Evolutionary conservation across 2,329 filamentous ascomycete species (phyloP).

Genomic region (Diaporthe ilicicola): DNA sequence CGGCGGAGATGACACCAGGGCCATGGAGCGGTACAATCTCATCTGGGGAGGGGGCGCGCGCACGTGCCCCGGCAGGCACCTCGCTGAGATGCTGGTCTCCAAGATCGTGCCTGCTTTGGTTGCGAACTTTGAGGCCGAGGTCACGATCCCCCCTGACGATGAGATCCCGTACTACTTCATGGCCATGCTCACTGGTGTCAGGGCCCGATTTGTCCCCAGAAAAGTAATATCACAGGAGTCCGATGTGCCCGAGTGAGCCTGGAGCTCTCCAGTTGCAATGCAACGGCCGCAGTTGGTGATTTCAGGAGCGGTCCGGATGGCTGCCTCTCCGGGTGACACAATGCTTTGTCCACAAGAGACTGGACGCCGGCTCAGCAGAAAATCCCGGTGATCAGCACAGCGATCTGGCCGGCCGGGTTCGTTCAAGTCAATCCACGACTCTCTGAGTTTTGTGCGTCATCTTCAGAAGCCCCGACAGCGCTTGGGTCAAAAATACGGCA

Average conservation of each 20-base stretch:
- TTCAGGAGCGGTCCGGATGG: too few relatives aligned
- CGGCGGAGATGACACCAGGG: constrained; percentile 35
- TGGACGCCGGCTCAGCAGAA: too few relatives aligned
- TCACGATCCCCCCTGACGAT: constrained; percentile 48
- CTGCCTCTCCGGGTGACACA: background rate
- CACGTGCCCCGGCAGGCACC: constrained; percentile 58
- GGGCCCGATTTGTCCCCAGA: constrained; percentile 47
- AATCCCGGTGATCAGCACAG: too few relatives aligned
- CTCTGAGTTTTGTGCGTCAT: background rate
- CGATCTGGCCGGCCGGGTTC: too few relatives aligned
- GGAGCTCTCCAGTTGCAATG: too few relatives aligned
- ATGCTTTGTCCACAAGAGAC: background rate
- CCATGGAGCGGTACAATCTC: constrained; percentile 58
- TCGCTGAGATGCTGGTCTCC: constrained; percentile 59
- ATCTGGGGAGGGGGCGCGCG: constrained; percentile 61
- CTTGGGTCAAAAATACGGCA: background rate
- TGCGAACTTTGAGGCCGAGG: constrained; percentile 53
- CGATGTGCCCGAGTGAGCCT: background rate
- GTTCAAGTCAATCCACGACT: background rate
- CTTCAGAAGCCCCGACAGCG: background rate
- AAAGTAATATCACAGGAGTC: background rate
- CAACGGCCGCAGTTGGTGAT: background rate
- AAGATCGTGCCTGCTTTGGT: constrained; percentile 54
- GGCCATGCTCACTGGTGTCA: constrained; percentile 59
- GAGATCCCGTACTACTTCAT: constrained; percentile 58